phyloP scores from a whole-genome alignment of 2,329 filamentous ascomycete genomes.

The Beauveria caledonica region DNA sequence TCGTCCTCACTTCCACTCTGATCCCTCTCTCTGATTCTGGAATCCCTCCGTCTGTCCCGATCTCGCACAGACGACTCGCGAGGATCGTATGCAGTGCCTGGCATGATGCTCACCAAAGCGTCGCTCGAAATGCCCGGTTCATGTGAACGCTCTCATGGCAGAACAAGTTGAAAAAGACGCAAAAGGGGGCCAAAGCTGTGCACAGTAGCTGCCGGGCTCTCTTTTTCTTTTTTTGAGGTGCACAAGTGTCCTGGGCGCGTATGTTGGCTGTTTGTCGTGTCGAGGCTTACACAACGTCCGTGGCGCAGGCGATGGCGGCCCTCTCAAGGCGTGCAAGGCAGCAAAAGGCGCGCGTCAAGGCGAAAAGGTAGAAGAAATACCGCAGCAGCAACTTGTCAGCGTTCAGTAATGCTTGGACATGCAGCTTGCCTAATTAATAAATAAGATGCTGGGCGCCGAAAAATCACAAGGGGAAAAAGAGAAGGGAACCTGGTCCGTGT shows the following conservation, averaged over 20 bases:
- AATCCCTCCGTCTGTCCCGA: slow-evolving; percentile 13
- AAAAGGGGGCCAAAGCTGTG: background rate
- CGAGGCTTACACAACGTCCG: slow-evolving; percentile 5
- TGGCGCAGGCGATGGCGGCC: slow-evolving; percentile 4
- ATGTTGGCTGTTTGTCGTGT: background rate
- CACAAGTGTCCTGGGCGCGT: background rate
- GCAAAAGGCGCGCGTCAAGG: background rate
- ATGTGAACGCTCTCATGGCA: background rate
- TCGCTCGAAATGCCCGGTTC: background rate
- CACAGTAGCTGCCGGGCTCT: background rate
- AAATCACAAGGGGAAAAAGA: background rate
- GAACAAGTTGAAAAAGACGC: background rate
- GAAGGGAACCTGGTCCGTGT: background rate
- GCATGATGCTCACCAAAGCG: slow-evolving; percentile 2
- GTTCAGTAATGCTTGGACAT: background rate
- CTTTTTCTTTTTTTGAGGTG: background rate
- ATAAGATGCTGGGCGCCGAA: background rate
- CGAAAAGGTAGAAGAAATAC: background rate
- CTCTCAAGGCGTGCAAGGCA: slow-evolving; percentile 1
- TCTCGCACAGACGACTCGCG: slow-evolving; percentile 11
- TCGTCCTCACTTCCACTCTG: slow-evolving; percentile 6
- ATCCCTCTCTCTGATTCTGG: slow-evolving; percentile 11
- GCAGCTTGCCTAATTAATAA: background rate
- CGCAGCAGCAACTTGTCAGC: background rate
- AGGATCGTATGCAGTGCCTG: background rate